Evolutionary conservation across 139 green algal species (phyloP).

Genomic region (Volvox reticuliferus): DNA sequence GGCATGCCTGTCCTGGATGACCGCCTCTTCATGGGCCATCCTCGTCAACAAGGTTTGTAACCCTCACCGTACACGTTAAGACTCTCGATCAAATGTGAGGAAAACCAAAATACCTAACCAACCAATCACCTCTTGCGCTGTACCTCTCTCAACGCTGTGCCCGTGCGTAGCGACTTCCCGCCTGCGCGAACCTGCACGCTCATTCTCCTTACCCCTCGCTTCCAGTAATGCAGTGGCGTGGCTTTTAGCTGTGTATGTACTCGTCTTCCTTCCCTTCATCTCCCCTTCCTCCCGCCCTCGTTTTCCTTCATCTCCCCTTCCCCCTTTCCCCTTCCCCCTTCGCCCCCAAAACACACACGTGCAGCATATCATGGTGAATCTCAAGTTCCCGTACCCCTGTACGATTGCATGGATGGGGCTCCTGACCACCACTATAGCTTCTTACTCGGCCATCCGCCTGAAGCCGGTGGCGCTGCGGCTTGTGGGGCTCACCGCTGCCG

Average conservation of each 20-base stretch:
- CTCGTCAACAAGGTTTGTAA: slow-evolving; percentile 54
- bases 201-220: no score
- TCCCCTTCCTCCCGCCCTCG: not conserved
- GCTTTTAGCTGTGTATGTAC: not conserved
- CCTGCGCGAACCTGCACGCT: no score
- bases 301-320: not conserved
- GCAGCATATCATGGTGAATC: slow-evolving; percentile 57
- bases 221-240: no score
- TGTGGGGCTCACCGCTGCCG: not conserved
- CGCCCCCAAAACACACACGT: not conserved
- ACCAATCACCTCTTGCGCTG: no score
- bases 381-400: slow-evolving; percentile 55
- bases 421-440: slow-evolving; percentile 39
- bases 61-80: no score
- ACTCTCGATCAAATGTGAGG: no score
- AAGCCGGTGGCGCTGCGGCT: not conserved
- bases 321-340: not conserved
- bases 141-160: no score
- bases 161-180: no score
- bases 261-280: not conserved
- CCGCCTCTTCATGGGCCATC: slow-evolving; percentile 39
- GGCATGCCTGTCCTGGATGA: slow-evolving; percentile 46
- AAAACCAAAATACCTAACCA: no score
- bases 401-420: slow-evolving; percentile 60
- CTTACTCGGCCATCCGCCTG: not conserved